Percentiles rank a stretch among this genome's conserved stretches.
These are phyloP conservation scores for Aegle marmelos DNA, from an alignment of 345 rosid species.

Conservation along the genomic window DNA sequence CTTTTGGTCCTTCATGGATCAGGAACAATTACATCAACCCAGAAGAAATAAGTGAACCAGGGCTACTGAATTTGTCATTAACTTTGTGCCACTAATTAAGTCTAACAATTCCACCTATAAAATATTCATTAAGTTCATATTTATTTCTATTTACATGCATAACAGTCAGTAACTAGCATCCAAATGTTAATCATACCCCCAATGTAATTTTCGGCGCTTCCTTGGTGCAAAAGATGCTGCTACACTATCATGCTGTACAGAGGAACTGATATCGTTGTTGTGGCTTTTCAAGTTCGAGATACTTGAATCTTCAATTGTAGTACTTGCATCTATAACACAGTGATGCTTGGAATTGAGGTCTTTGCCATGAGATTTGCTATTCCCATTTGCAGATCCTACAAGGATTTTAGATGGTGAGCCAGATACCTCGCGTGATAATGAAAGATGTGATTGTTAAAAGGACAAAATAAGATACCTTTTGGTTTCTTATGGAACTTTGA, in stretches of 20 bases:
- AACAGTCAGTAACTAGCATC: neutral
- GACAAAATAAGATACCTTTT: conserved; percentile 33
- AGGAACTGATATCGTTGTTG: conserved; percentile 9
- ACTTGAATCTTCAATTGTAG: conserved; percentile 19
- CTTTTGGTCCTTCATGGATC: neutral
- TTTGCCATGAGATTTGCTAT: conserved; percentile 14
- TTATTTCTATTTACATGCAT: neutral
- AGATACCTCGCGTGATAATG: neutral
- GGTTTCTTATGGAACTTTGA: conserved; percentile 44
- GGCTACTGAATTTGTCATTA: neutral
- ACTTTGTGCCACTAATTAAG: neutral
- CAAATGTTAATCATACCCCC: conserved; percentile 50
- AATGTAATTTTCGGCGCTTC: conserved; percentile 54
- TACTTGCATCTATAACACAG: conserved; percentile 16
- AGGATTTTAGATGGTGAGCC: conserved; percentile 10
- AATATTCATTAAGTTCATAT: neutral
- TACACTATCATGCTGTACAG: conserved; percentile 15
- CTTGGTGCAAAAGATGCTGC: conserved; percentile 22
- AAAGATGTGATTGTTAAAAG: neutral
- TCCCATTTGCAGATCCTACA: conserved; percentile 17
- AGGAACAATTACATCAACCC: neutral
- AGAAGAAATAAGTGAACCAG: neutral
- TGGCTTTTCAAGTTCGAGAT: conserved; percentile 14
- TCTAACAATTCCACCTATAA: neutral
- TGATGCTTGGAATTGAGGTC: conserved; percentile 9